Base-by-base conservation (phyloP, 202 grass and related monocot genomes). In the Brachypodium distachyon region DNA sequence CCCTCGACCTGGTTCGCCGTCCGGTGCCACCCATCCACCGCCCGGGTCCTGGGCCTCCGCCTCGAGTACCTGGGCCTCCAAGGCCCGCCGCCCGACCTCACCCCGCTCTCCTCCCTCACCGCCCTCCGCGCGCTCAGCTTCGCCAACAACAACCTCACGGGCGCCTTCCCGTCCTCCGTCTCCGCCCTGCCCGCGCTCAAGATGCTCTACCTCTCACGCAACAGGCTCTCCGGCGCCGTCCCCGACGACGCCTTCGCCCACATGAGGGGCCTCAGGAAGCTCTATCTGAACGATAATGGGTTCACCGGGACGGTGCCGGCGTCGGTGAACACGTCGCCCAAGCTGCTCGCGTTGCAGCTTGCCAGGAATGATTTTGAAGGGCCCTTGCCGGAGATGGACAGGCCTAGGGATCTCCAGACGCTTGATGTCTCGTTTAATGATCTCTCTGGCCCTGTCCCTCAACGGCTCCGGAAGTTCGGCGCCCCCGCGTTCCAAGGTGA, bases 91-190 rank as follows among this genome's bases (percentile, higher is more conserved):
- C 74, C 59, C 7, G 60, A 77, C 76, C 25, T 90, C 13, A 0
- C 9, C n/a, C 3, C 37, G 18, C 89, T 97, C 37, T 78, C 48
- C 0, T 69, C 34, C 1, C 81, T 97, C 12, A 54, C 4, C 0
- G 46, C 31, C 0, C 88, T 93, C 11, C 93, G 93, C 12, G 67
- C 88, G 18, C 85, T 97, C 61, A 97, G 93, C 81, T 83, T 97
- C n/a, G 72, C 75, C 13, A 67, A 78, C 60, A 97, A 97, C 85
- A 67, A 61, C 57, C 82, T 97, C 47, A 72, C 72, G 0, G 93
- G 90, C 5, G n/a, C 65, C 16, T 74, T 97, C 67, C 93, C 93
- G 2, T 70, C 90, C 59, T 25, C 41, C 3, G 13, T 97, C 31
- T 59, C 88, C 32, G 16, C 13, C 9, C 82, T 97, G n/a, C 61